A percentile compares a stretch with the other conserved stretches of the same genome.
These are phyloP conservation scores for Eimeria maxima DNA, from an alignment of 169 alveolate genomes.

Conservation along the genomic window DNA sequence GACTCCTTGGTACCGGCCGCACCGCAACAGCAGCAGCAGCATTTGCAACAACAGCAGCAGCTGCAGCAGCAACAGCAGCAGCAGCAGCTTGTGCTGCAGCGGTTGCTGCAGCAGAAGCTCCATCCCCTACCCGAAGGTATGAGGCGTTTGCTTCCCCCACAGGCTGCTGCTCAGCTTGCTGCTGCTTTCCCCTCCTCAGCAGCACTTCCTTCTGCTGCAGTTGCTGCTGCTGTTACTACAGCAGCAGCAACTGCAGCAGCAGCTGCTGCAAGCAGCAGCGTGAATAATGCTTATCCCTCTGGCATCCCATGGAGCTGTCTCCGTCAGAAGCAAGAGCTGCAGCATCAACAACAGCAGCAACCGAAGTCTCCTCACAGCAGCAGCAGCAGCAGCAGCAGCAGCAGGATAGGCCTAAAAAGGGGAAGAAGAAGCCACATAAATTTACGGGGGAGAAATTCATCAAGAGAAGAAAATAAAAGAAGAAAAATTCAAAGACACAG, in stretches of 20 bases:
- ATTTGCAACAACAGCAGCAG: no score
- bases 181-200: not conserved
- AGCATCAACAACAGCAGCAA: not conserved
- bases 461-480: not conserved
- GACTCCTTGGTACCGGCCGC: not conserved
- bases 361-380: not conserved
- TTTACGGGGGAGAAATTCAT: not conserved
- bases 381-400: constrained; percentile 25
- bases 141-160: not conserved
- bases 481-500: not conserved
- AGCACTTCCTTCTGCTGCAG: not conserved
- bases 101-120: not conserved
- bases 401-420: not conserved
- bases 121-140: not conserved
- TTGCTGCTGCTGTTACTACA: not conserved
- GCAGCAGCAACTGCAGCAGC: no score
- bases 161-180: not conserved
- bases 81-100: no score
- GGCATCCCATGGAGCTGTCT: not conserved
- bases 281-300: no score
- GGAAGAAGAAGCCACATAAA: not conserved
- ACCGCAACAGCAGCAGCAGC: not conserved
- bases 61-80: no score
- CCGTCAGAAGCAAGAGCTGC: not conserved
- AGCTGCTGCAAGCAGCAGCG: no score